These are phyloP conservation scores for Lasiodiplodia sp. DNA, from an alignment of 2,329 filamentous ascomycete species.

Conservation along the genomic window DNA sequence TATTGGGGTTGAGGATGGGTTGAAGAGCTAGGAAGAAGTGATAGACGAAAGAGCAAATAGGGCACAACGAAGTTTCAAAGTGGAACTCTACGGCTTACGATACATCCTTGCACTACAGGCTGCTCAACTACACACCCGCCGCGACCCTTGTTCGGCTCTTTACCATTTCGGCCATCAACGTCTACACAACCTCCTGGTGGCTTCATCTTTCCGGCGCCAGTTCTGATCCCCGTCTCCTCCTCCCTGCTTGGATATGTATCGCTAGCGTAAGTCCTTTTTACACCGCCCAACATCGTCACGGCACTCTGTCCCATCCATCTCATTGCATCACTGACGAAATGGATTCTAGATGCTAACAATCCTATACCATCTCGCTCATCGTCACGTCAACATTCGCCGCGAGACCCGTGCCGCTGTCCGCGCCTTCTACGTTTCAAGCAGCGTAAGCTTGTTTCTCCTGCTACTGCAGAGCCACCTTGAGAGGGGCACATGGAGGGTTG, in stretches of 20 bases:
- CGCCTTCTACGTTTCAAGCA: constrained; percentile 78
- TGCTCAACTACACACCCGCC: constrained; percentile 80
- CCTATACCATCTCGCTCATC: constrained; percentile 78
- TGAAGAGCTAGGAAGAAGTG: neutral
- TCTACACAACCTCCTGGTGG: constrained; percentile 46
- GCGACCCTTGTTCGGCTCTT: constrained; percentile 80
- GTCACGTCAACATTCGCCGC: constrained; percentile 80
- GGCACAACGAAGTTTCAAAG: neutral
- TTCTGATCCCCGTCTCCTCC: constrained; percentile 25
- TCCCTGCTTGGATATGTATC: constrained; percentile 32
- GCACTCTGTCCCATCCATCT: constrained; percentile 33
- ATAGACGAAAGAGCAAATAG: neutral
- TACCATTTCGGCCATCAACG: constrained; percentile 56
- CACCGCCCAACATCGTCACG: constrained; percentile 44
- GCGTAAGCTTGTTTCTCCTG: constrained; percentile 75
- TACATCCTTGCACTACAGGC: constrained; percentile 59
- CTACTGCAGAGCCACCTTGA: constrained; percentile 69
- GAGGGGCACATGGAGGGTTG: constrained; percentile 3
- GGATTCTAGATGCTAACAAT: constrained; percentile 70
- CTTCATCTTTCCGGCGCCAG: constrained; percentile 39
- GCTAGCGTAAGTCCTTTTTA: constrained; percentile 60
- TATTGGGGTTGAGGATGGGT: neutral
- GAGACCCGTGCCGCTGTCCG: constrained; percentile 80
- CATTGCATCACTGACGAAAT: neutral
- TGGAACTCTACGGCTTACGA: neutral